Conservation (phyloP, 805 yeast species). For the Starmerella geochares region DNA sequence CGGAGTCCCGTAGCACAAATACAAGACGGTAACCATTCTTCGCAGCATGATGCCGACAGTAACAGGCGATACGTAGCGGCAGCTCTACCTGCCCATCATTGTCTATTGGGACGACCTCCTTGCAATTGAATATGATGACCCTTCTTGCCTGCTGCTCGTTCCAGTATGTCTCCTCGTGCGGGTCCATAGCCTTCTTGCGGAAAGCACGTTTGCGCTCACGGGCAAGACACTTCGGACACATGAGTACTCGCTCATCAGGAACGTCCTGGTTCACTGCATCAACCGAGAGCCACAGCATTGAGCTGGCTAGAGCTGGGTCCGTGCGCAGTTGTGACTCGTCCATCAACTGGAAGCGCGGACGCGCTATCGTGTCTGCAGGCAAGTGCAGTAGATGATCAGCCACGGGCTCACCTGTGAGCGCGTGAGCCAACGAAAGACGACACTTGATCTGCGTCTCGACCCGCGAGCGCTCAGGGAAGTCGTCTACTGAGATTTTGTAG, state of each 20-base stretch:
- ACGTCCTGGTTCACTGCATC: constrained; percentile 55
- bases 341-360: constrained; percentile 66
- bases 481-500: constrained; percentile 34
- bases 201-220: constrained; percentile 91
- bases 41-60: constrained; percentile 91
- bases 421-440: constrained; percentile 53
- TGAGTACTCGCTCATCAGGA: constrained; percentile 46
- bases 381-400: constrained; percentile 61
- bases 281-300: constrained; percentile 48
- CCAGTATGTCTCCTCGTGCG: constrained; percentile 70
- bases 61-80: constrained; percentile 77
- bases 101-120: constrained; percentile 50
- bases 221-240: constrained; percentile 80
- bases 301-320: constrained; percentile 6
- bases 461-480: constrained; percentile 71
- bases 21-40: constrained; percentile 70
- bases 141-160: constrained; percentile 61
- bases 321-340: constrained; percentile 25
- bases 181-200: constrained; percentile 72
- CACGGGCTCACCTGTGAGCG: constrained; percentile 41
- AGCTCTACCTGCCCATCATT: constrained; percentile 34
- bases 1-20: constrained; percentile 48
- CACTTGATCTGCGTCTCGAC: constrained; percentile 94
- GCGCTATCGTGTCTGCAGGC: constrained; percentile 79
- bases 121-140: constrained; percentile 83